Conservation (phyloP, 805 yeast genomes). For the Candida vartiovaarae region DNA sequence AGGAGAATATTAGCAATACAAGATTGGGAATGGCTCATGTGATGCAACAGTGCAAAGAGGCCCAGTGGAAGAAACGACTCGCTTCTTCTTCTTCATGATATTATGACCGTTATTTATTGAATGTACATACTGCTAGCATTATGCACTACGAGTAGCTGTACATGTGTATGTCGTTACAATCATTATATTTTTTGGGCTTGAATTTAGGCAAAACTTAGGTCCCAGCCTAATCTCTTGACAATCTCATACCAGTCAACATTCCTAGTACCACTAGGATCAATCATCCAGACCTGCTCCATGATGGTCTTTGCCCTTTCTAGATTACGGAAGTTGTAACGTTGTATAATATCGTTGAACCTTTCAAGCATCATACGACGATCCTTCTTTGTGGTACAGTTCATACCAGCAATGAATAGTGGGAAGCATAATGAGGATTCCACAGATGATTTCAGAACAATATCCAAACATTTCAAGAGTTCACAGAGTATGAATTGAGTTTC, state of each 20-base stretch:
- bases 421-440: slow-evolving; percentile 69
- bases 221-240: slow-evolving; percentile 66
- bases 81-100: neutral
- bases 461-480: slow-evolving; percentile 50
- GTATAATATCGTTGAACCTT: slow-evolving; percentile 49
- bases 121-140: neutral
- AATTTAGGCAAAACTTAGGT: slow-evolving; percentile 60
- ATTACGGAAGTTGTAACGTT: slow-evolving; percentile 65
- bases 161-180: neutral
- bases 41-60: slow-evolving; percentile 51
- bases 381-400: slow-evolving; percentile 48
- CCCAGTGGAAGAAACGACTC: neutral
- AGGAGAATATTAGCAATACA: slow-evolving; percentile 57
- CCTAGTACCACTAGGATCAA: slow-evolving; percentile 42
- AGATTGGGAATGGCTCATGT: slow-evolving; percentile 72
- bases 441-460: slow-evolving; percentile 53
- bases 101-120: neutral
- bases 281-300: slow-evolving; percentile 36
- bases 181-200: neutral
- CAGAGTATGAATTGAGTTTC: slow-evolving; percentile 54
- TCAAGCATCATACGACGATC: slow-evolving; percentile 45
- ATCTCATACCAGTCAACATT: slow-evolving; percentile 70
- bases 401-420: slow-evolving; percentile 74
- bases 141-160: neutral
- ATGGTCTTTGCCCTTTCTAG: slow-evolving; percentile 34